Percentiles rank a stretch among this genome's conserved stretches.
phyloP scores from a whole-genome alignment of 306 rosid species.

The Leucaena leucocephala region DNA sequence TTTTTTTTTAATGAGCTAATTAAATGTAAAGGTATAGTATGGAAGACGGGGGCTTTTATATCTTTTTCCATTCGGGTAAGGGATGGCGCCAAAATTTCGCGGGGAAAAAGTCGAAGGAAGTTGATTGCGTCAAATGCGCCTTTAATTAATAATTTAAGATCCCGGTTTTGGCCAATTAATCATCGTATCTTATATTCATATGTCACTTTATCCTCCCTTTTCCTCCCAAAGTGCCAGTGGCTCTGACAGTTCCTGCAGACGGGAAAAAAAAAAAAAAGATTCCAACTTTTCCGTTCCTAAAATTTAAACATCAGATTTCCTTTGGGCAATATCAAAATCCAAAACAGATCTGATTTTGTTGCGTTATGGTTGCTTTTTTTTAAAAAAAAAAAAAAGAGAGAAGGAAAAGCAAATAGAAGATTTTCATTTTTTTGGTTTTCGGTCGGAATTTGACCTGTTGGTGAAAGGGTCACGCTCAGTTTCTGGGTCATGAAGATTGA shows the following conservation, averaged over 20 bases:
- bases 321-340: background rate
- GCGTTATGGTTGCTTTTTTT: background rate
- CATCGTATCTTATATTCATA: background rate
- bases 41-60: background rate
- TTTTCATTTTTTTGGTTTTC: background rate
- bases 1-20: background rate
- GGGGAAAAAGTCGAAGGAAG: background rate
- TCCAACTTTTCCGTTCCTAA: background rate
- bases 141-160: background rate
- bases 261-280: slow-evolving; percentile 31
- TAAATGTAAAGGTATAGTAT: background rate
- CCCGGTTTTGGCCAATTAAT: slow-evolving; percentile 18
- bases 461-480: background rate
- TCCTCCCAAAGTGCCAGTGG: background rate
- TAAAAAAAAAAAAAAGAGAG: no score
- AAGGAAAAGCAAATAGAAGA: no score
- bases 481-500: slow-evolving; percentile 11
- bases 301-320: background rate
- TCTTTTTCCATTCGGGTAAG: background rate
- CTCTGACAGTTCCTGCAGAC: slow-evolving; percentile 28
- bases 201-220: background rate
- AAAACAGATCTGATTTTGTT: background rate
- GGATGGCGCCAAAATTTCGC: background rate
- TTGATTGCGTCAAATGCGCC: slow-evolving; percentile 9
- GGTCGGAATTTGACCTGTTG: background rate